These are phyloP conservation scores for Boeremia exigua DNA, from an alignment of 2,329 filamentous ascomycete species.

Conservation along the genomic window DNA sequence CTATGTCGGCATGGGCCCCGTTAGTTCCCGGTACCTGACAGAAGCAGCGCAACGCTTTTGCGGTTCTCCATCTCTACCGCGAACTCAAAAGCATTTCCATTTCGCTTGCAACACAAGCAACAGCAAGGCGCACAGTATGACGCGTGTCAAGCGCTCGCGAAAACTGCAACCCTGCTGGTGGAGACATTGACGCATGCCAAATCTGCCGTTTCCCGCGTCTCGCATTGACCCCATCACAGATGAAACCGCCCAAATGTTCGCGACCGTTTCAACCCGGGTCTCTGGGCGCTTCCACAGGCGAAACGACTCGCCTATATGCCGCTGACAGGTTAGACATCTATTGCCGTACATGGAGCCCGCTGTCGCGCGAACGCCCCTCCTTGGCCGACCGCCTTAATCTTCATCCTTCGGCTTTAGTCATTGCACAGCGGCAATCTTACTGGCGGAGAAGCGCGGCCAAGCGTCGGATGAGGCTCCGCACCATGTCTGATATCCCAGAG, in stretches of 20 bases:
- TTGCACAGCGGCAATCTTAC: slow-evolving; percentile 15
- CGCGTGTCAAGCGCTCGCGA: slow-evolving; percentile 6
- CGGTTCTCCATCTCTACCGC: background rate
- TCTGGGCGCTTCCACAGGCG: slow-evolving; percentile 36
- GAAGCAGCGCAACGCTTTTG: slow-evolving; percentile 5
- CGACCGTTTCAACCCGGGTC: slow-evolving; percentile 45
- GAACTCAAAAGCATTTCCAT: background rate
- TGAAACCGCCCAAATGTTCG: slow-evolving; percentile 40
- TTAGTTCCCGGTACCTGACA: slow-evolving; percentile 10
- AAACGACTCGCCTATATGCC: slow-evolving; percentile 32
- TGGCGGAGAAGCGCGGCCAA: slow-evolving; percentile 39
- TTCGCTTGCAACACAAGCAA: background rate
- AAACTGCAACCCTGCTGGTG: background rate
- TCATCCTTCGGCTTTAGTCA: slow-evolving; percentile 23
- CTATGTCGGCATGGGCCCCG: background rate
- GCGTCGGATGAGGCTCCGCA: slow-evolving; percentile 28
- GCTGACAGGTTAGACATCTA: slow-evolving; percentile 16
- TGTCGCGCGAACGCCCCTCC: slow-evolving; percentile 26
- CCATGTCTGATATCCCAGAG: slow-evolving; percentile 22
- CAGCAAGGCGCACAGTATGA: slow-evolving; percentile 11
- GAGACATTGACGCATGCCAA: background rate
- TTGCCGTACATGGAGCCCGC: slow-evolving; percentile 32
- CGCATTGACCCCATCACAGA: slow-evolving; percentile 34
- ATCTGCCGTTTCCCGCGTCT: slow-evolving; percentile 20
- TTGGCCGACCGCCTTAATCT: slow-evolving; percentile 26